Conservation (phyloP, 2,329 filamentous ascomycete genomes). For the Talaromyces sp. region DNA sequence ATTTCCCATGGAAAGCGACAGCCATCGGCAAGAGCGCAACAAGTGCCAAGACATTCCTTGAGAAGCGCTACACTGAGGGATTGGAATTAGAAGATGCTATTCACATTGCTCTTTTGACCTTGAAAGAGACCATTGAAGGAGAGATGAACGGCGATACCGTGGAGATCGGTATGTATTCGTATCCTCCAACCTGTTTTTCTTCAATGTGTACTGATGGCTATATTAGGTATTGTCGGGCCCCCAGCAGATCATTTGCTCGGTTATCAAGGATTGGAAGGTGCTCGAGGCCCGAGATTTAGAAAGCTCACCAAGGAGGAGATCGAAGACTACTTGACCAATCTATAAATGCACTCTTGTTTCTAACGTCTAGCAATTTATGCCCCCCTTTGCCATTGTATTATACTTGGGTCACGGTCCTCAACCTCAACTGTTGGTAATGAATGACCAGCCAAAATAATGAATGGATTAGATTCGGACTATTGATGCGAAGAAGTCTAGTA, state of each 20-base stretch:
- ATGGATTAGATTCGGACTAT: constrained; percentile 6
- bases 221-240: constrained; percentile 82
- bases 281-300: constrained; percentile 43
- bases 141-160: constrained; percentile 99
- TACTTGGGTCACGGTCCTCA: constrained; percentile 28
- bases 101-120: constrained; percentile 91
- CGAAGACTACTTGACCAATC: constrained; percentile 98
- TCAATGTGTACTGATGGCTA: not conserved
- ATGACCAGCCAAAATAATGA: not conserved
- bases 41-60: constrained; percentile 96
- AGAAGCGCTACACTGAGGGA: constrained; percentile 98
- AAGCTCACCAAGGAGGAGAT: constrained; percentile 95
- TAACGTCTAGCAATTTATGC: constrained; percentile 19
- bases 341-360: constrained; percentile 55
- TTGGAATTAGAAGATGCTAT: constrained; percentile 97
- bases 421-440: constrained; percentile 14
- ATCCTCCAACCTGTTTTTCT: not conserved
- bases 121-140: constrained; percentile 99
- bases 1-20: constrained; percentile 99
- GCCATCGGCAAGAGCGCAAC: constrained; percentile 98
- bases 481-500: not conserved
- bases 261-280: constrained; percentile 54
- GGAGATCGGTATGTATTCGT: constrained; percentile 72
- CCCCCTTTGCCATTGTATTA: constrained; percentile 25
- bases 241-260: constrained; percentile 91